Evolutionary conservation across 768 basidiomycete genomes (phyloP), one percentile per base, ranked within the genome.

Genomic region (Panaeolus papilionaceus): DNA sequence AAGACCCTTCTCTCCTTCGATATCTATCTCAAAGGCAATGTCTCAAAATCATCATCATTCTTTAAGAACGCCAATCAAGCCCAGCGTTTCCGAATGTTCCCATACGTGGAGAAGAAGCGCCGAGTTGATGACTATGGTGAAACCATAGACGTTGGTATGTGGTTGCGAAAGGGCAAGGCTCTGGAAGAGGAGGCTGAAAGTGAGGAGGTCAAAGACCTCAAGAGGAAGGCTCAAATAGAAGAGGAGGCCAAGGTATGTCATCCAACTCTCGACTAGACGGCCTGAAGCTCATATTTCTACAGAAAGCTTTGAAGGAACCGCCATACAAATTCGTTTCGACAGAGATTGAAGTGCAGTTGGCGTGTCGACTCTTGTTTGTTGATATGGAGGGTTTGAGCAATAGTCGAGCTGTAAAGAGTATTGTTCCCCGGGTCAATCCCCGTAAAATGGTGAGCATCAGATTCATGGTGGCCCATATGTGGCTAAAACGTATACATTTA

Each of bases 341-440:
- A 49, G 84, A 88, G 28, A 82, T 92, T 6, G 89, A 92, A 66
- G 86, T 98, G 28, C 90, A 95, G 66, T 75, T 99, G 39, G 88
- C 92, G 38, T 98, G 97, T 72, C 89, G 92, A 4, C 79, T 99
- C 37, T 86, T 96, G 58, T 99, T 93, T 73, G 89, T 99, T 58
- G 97, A 99, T 74, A 90, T 99, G 88, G 98, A 99, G 74, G 98
- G 98, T 38, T 80, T 97, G 64, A 96, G 96, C 72, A 98, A 99
- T 73, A 97, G 97, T 1, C 93, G 97, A 68, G 96, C 98, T 0
- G 91, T 98, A 68, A 98, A 98, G 78, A 96, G 93, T 0, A 98
- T 99, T 70, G 91, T 99, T 4, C 94, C 97, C 3, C 94, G 98
- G 81, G 89, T 99, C 68, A 96, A 97, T 74, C 98, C 98, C 38